Base-by-base conservation (phyloP, 139 green algal species). In the Picochlorum sp. region DNA sequence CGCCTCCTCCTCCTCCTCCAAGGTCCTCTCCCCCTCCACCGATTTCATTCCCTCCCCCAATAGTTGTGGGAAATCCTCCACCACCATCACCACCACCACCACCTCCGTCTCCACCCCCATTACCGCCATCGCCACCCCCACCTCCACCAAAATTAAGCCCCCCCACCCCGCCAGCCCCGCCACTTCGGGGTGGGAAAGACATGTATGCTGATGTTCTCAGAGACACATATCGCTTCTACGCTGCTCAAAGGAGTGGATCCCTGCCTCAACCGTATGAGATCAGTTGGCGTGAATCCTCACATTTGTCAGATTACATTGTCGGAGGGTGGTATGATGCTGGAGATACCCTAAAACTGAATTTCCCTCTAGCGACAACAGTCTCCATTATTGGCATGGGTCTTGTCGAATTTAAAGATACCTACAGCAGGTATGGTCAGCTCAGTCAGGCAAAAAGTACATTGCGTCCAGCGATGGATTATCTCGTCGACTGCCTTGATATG, bases 291-390 rank as follows among this genome's bases (percentile, higher is more conserved):
- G 15, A 23, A 16, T 20, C 6, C 3, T 55, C 65, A 16, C 65
- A 65, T 18, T 8, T 66, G 20, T 41, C 3, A 14, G 65, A 71
- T 52, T 10, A 55, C 2, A 52, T 71, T 14, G n/a, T 28, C 15
- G 52, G 52, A 30, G 65, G 65, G 9, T 71, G 16, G 14, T 66
- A 66, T 56, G 61, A 66, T 57, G 61, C 61, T 59, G 61, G 61
- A 16, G 61, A 66, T 21, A 66, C 24, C 14, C 61, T 66, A 7
- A 66, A 66, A 41, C 32, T 56, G 4, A 66, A 66, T 44, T 69
- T 69, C 45, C 62, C 62, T 14, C 15, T 69, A 24, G n/a, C 45
- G 4, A 32, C 20, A 18, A 21, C 47, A 18, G 49, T 69, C 13
- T 71, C 54, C 4, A 51, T 50, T 2, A 14, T 71, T 52, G 52